A percentile compares a stretch with the other conserved stretches of the same genome.
phyloP scores from a whole-genome alignment of 768 basidiomycete species.

The Strobilomyces dryophilus region DNA sequence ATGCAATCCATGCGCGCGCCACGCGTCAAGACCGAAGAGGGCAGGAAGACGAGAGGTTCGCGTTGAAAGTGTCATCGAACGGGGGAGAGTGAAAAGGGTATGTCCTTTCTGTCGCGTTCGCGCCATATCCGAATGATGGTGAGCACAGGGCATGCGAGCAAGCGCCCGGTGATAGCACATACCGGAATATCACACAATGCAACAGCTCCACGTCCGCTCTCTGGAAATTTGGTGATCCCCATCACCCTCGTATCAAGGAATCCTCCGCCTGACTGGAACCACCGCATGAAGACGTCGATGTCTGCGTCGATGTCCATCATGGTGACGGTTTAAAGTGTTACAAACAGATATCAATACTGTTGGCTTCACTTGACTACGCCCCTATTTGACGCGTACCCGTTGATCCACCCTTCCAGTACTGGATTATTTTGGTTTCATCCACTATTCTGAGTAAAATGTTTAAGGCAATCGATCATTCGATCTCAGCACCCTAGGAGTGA shows the following conservation, averaged over 20 bases:
- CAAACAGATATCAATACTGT: conserved; percentile 4
- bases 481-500: too few relatives aligned
- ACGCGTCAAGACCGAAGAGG: conserved; percentile 56
- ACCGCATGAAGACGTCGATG: conserved; percentile 42
- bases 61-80: conserved; percentile 70
- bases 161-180: conserved; percentile 11
- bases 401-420: too few relatives aligned
- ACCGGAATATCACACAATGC: conserved; percentile 75
- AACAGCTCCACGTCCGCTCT: conserved; percentile 68
- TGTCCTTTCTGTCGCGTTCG: conserved; percentile 54
- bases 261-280: conserved; percentile 56
- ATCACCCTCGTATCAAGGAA: conserved; percentile 43
- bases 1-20: conserved; percentile 57
- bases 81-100: conserved; percentile 79
- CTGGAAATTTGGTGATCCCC: conserved; percentile 43
- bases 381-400: too few relatives aligned
- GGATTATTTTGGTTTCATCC: too few relatives aligned
- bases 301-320: conserved; percentile 5
- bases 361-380: too few relatives aligned
- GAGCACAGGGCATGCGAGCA: not conserved
- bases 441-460: too few relatives aligned
- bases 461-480: too few relatives aligned
- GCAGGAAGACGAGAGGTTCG: conserved; percentile 65
- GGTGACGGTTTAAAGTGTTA: not conserved
- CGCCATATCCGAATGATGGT: not conserved